These are phyloP conservation scores for Solanum phureja DNA, from an alignment of 257 asterid species.

Conservation along the genomic window DNA sequence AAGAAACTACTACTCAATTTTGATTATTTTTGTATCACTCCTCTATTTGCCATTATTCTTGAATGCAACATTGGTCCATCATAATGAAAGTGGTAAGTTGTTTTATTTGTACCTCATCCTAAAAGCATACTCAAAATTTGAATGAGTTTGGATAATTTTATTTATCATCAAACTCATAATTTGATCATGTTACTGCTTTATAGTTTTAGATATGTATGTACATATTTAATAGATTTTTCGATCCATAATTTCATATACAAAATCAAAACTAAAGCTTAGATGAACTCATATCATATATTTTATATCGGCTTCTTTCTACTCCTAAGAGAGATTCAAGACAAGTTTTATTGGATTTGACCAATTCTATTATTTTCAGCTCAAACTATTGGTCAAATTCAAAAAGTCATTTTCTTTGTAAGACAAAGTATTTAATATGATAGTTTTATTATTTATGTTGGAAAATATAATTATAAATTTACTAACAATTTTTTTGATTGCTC, in stretches of 20 bases:
- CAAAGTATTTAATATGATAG: background rate
- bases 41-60: constrained; percentile 16
- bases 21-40: constrained; percentile 1
- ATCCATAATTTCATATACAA: too few species aligned
- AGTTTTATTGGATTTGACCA: background rate
- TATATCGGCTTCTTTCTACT: background rate
- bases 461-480: background rate
- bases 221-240: background rate
- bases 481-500: background rate
- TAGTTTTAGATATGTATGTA: too few species aligned
- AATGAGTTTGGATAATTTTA: background rate
- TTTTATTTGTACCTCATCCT: background rate
- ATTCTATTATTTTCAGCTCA: background rate
- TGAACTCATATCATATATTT: background rate
- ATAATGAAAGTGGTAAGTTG: constrained; percentile 38
- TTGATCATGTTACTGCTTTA: too few species aligned
- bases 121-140: background rate
- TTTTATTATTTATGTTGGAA: background rate
- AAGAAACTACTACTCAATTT: background rate
- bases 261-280: background rate
- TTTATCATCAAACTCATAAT: background rate
- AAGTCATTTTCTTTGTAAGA: background rate
- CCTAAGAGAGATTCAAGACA: background rate
- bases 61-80: constrained; percentile 16
- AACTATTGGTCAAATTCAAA: background rate